These are phyloP conservation scores for Setomelanomma holmii DNA, from an alignment of 2,329 filamentous ascomycete genomes.

Conservation along the genomic window DNA sequence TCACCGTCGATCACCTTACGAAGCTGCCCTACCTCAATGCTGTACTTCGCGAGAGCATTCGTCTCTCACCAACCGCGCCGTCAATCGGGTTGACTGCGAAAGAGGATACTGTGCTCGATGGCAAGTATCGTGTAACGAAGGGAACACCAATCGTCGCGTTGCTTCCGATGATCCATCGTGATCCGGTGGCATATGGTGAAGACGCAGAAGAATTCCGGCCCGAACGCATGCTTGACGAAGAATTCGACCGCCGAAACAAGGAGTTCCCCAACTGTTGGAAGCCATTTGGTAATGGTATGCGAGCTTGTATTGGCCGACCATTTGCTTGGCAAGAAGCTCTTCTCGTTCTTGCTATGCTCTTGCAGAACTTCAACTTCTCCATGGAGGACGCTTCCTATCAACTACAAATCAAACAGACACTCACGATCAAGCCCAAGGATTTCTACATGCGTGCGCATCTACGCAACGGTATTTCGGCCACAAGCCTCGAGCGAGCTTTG, in stretches of 20 bases:
- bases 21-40: slow-evolving; percentile 63
- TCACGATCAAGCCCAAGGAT: slow-evolving; percentile 55
- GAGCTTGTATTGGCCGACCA: slow-evolving; percentile 61
- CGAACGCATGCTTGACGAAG: slow-evolving; percentile 57
- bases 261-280: slow-evolving; percentile 56
- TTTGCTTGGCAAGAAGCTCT: slow-evolving; percentile 64
- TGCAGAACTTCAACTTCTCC: slow-evolving; percentile 56
- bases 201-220: slow-evolving; percentile 55
- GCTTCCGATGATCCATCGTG: slow-evolving; percentile 49
- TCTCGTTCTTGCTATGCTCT: slow-evolving; percentile 52
- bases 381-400: slow-evolving; percentile 54
- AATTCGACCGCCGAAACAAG: slow-evolving; percentile 48
- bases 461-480: slow-evolving; percentile 40
- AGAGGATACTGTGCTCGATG: slow-evolving; percentile 42
- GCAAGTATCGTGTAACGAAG: slow-evolving; percentile 48
- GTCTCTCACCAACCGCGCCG: slow-evolving; percentile 62
- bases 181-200: slow-evolving; percentile 53
- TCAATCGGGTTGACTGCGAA: slow-evolving; percentile 53
- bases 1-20: slow-evolving; percentile 58
- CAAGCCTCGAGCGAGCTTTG: slow-evolving; percentile 37
- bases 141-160: slow-evolving; percentile 42
- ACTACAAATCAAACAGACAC: slow-evolving; percentile 53
- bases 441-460: slow-evolving; percentile 50
- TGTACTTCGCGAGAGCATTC: slow-evolving; percentile 63
- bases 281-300: slow-evolving; percentile 62